Evolutionary conservation across 805 yeast species (phyloP), one percentile per base, ranked within the genome.

Genomic region (Zygoascus flipseniorum): DNA sequence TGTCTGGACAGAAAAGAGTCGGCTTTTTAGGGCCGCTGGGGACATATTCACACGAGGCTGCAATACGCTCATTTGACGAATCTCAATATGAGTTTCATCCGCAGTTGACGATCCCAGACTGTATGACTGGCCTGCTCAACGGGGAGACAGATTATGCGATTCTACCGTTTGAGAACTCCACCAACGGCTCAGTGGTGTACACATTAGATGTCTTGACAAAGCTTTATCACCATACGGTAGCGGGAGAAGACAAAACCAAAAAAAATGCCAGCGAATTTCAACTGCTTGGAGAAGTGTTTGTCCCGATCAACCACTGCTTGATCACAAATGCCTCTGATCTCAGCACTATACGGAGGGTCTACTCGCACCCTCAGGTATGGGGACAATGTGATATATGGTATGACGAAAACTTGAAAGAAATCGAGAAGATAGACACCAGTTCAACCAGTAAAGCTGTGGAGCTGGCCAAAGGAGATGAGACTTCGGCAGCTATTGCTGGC

Each of bases 311-410:
- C 54, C 98, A 93, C 70, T 84, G 85, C 65, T 72, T 92, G 41
- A 72, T 83, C 56, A 69, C 83, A 4, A 71, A 66, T 57, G 75
- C 47, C 8, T 43, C 32, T 28, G 74, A 73, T 35, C 59, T 84
- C 2, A 58, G 66, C 1, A 65, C 74, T 13, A 76, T 89, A 50
- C 68, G 65, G 14, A 78, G 75, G 32, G 77, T 92, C 18, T 87
- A 86, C 70, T 86, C 97, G 2, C 99, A 92, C 69, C 97, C 99
- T 1, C 99, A 92, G 67, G 99, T 90, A 0, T 92, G 99, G 99
- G 95, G 97, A 9, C 99, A 92, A 66, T 83, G 87, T 49, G 72
- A 76, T 2, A 66, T 71, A 20, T 93, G 86, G 71, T 65, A 86
- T 43, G 50, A 57, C 32, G 50, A 59, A 47, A 64, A 72, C 18